A percentile compares a stretch with the other conserved stretches of the same genome.
phyloP scores from a whole-genome alignment of 495 filamentous ascomycete species.

The Collariella sp. region DNA sequence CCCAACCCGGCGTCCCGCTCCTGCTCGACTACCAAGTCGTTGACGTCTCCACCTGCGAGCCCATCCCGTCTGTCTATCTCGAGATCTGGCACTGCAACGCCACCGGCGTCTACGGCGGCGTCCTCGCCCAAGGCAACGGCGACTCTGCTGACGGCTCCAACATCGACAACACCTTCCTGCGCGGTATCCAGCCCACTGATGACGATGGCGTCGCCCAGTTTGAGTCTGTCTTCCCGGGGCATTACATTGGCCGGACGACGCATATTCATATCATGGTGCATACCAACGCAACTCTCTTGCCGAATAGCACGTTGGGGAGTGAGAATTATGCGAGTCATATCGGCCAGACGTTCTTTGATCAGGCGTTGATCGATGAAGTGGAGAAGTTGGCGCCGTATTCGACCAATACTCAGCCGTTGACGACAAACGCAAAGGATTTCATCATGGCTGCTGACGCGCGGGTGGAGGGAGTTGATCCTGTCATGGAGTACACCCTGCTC shows the following conservation, averaged over 20 bases:
- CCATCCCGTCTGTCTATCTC: conserved; percentile 46
- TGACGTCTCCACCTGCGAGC: conserved; percentile 50
- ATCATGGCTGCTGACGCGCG: conserved; percentile 37
- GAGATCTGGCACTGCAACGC: conserved; percentile 50
- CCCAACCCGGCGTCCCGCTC: conserved; percentile 46
- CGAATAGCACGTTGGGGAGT: conserved; percentile 44
- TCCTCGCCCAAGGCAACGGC: conserved; percentile 18
- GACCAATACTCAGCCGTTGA: conserved; percentile 45
- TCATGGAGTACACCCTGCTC: conserved; percentile 48
- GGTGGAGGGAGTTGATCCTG: conserved; percentile 39
- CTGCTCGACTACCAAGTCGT: conserved; percentile 54
- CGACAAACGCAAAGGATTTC: conserved; percentile 40
- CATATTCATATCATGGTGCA: conserved; percentile 44
- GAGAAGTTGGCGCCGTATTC: conserved; percentile 48
- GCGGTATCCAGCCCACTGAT: conserved; percentile 43
- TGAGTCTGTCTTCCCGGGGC: conserved; percentile 47
- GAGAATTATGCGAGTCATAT: conserved; percentile 44
- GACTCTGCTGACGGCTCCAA: conserved; percentile 43
- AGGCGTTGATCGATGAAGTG: conserved; percentile 47
- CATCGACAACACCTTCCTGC: conserved; percentile 42
- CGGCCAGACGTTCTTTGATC: conserved; percentile 57
- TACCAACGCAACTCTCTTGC: conserved; percentile 31
- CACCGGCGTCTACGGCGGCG: conserved; percentile 48
- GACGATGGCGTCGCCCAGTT: conserved; percentile 43
- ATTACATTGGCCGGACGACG: conserved; percentile 41